phyloP scores from a whole-genome alignment of 371 early-diverging fungal species.

The Lichtheimia hyalospora region DNA sequence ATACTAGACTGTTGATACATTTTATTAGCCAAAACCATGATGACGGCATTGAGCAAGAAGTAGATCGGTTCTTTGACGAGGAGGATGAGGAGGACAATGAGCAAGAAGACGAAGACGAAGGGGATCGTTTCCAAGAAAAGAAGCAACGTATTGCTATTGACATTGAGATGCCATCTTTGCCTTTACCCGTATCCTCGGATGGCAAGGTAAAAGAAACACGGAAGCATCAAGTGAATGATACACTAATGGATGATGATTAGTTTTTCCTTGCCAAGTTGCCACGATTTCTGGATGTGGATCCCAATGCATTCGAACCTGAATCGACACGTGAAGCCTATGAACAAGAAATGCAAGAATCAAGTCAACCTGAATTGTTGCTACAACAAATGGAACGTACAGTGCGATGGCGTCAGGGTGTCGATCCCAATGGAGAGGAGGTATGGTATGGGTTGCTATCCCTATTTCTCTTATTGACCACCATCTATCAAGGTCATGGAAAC shows the following conservation, averaged over 20 bases:
- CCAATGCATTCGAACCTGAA: constrained; percentile 66
- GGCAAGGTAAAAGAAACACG: constrained; percentile 33
- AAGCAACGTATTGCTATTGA: constrained; percentile 36
- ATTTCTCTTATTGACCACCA: background rate
- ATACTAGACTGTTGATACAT: too few species aligned
- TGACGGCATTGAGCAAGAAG: background rate
- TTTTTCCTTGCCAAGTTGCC: constrained; percentile 73
- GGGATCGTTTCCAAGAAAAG: constrained; percentile 33
- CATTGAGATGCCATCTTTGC: constrained; percentile 36
- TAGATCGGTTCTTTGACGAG: background rate
- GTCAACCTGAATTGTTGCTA: constrained; percentile 41
- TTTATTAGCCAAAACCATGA: background rate
- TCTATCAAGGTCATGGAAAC: constrained; percentile 55
- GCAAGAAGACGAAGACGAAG: constrained; percentile 17
- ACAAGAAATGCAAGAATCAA: constrained; percentile 37
- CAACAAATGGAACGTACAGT: constrained; percentile 75
- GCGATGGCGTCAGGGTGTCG: constrained; percentile 69
- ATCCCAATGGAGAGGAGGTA: constrained; percentile 39
- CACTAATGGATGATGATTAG: constrained; percentile 23
- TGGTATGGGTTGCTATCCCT: constrained; percentile 20
- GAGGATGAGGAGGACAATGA: background rate
- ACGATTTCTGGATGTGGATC: constrained; percentile 70
- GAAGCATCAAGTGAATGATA: background rate
- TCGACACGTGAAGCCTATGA: constrained; percentile 15
- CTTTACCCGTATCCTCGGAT: constrained; percentile 34